A percentile compares a stretch with the other conserved stretches of the same genome.
Conservation (phyloP, 495 filamentous ascomycete species). For the Cetradonia linearis region DNA sequence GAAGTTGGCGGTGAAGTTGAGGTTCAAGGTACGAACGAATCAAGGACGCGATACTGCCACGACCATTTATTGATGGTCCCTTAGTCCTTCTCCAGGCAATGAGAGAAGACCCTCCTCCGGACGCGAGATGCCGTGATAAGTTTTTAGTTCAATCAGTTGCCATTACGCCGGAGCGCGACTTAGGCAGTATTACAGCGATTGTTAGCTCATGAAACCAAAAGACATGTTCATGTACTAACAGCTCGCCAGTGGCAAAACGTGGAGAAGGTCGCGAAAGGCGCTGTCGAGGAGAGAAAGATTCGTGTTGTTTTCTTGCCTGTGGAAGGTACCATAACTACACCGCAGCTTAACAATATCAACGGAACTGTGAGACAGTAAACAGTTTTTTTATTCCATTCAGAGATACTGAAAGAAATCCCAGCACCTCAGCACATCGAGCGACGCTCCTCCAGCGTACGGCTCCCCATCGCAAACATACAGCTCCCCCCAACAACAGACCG, state of each 20-base stretch:
- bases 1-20: conserved; percentile 79
- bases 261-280: conserved; percentile 62
- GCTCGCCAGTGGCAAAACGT: conserved; percentile 59
- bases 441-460: conserved; percentile 46
- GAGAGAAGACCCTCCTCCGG: conserved; percentile 82
- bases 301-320: conserved; percentile 73
- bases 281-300: conserved; percentile 89
- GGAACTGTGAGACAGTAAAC: conserved; percentile 33
- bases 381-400: conserved; percentile 3
- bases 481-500: conserved; percentile 38
- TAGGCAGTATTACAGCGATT: conserved; percentile 63
- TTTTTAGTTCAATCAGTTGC: conserved; percentile 92
- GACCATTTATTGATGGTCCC: conserved; percentile 13
- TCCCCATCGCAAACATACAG: conserved; percentile 45
- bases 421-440: conserved; percentile 28
- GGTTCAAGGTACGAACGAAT: conserved; percentile 66
- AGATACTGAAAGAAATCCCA: conserved; percentile 1
- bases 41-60: conserved; percentile 4
- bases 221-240: conserved; percentile 25
- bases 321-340: conserved; percentile 36
- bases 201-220: conserved; percentile 40
- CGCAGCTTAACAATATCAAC: conserved; percentile 35
- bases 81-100: conserved; percentile 91
- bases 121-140: conserved; percentile 91
- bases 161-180: conserved; percentile 75